Base-by-base conservation (phyloP, 768 basidiomycete genomes). In the Kwoniella pini region DNA sequence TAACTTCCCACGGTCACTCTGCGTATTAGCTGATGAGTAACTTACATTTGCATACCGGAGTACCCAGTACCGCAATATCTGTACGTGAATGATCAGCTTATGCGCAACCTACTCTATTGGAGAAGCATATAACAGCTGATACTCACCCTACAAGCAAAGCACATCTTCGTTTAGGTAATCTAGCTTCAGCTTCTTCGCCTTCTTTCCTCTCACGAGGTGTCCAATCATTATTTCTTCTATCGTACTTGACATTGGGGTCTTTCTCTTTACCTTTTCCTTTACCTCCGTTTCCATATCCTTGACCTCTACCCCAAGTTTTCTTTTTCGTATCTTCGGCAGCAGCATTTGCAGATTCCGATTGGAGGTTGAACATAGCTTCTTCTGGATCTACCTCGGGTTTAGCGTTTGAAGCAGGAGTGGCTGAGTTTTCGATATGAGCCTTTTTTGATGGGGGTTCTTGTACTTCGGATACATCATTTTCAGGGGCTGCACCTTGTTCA, bases 11-110 rank as follows among this genome's bases (percentile, higher is more conserved):
- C n/a, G n/a, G n/a, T n/a, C n/a, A n/a, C n/a, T n/a, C n/a, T n/a
- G n/a, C n/a, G n/a, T n/a, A n/a, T n/a, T n/a, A 6, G 22, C 39
- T 17, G 28, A 28, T 11, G 5, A 27, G 6, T 40, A 26, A 83
- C 91, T 74, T 74, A 96, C 95, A 93, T 88, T 81, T 98, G 95
- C 90, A 96, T 97, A 22, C 95, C 95, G 70, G 84, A 88, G 76
- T 87, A 96, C 0, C 90, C 91, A 0, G 90, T 87, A 5, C 95
- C 95, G 79, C 90, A 72, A 58, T 71, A 76, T 15, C 67, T 66
- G 51, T 24, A 22, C 28, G 24, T 5, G 19, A 33, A 28, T 4
- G 4, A 33, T 51, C 57, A 50, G 57, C 30, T 21, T 10, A 19
- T 15, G 17, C 7, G 7, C 12, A 31, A 17, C 11, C 27, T 22